Evolutionary conservation across 2,329 filamentous ascomycete genomes (phyloP).

Genomic region (Apiospora arundinis): DNA sequence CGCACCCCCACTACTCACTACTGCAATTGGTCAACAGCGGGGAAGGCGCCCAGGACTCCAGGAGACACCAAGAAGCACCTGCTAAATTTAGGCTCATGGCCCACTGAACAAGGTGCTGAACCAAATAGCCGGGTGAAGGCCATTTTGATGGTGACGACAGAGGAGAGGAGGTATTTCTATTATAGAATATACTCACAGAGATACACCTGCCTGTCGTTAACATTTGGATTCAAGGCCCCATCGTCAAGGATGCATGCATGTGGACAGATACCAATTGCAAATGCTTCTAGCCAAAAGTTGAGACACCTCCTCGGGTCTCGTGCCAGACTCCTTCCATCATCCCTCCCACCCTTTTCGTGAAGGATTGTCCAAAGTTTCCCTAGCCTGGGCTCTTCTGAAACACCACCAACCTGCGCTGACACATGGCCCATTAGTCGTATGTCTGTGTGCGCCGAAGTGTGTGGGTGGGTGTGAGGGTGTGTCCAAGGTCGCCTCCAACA

Average conservation of each 20-base stretch:
- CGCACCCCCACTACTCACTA: not conserved
- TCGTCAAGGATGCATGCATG: not conserved
- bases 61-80: not conserved
- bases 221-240: too few relatives aligned
- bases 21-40: not conserved
- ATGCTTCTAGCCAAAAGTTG: not conserved
- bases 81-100: slow-evolving; percentile 8
- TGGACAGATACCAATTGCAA: not conserved
- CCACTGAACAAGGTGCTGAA: slow-evolving; percentile 13
- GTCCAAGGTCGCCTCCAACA: not conserved
- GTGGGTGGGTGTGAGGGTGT: not conserved
- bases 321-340: not conserved
- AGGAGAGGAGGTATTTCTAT: not conserved
- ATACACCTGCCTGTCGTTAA: too few relatives aligned
- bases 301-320: not conserved
- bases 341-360: not conserved
- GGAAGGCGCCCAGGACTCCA: too few relatives aligned
- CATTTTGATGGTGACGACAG: not conserved
- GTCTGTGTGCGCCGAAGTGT: not conserved
- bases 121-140: slow-evolving; percentile 1
- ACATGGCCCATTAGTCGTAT: slow-evolving; percentile 10
- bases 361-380: slow-evolving; percentile 15
- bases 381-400: slow-evolving; percentile 6
- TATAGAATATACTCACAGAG: not conserved
- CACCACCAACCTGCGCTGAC: slow-evolving; percentile 14